phyloP scores from a whole-genome alignment of 2,329 filamentous ascomycete species.

The Thelonectria rubi region DNA sequence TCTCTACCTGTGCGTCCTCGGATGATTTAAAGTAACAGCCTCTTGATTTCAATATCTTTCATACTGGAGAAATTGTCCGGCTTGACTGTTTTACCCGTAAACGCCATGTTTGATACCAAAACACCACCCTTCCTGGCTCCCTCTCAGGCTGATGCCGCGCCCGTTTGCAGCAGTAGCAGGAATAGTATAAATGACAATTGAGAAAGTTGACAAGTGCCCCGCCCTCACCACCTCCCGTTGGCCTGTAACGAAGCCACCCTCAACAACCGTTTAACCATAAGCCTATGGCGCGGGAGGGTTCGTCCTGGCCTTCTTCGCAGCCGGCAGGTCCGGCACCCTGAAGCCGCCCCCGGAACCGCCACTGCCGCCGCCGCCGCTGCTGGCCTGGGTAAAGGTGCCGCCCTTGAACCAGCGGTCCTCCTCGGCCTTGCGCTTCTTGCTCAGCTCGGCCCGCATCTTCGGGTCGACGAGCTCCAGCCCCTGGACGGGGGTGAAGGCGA shows the following conservation, averaged over 20 bases:
- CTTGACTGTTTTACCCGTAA: not conserved
- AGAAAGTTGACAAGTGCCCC: not conserved
- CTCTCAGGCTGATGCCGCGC: not conserved
- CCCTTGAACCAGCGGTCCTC: conserved; percentile 97
- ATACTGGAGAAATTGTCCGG: not conserved
- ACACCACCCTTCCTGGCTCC: not conserved
- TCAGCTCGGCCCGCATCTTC: conserved; percentile 87
- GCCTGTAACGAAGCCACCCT: not conserved
- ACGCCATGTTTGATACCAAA: not conserved
- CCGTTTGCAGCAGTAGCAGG: too few relatives aligned
- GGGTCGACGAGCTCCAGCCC: conserved; percentile 95
- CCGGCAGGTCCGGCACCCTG: conserved; percentile 81
- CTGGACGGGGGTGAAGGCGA: conserved; percentile 94
- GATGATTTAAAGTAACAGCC: too few relatives aligned
- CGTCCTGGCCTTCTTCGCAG: conserved; percentile 72
- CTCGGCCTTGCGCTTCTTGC: conserved; percentile 89
- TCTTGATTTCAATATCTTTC: not conserved
- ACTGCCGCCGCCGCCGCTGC: conserved; percentile 57
- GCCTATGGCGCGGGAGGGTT: conserved; percentile 42
- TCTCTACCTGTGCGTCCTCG: too few relatives aligned
- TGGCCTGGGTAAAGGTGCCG: conserved; percentile 92
- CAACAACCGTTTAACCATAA: too few relatives aligned
- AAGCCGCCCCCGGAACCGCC: conserved; percentile 69
- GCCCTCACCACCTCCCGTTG: too few relatives aligned
- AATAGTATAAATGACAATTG: not conserved